A percentile compares a stretch with the other conserved stretches of the same genome.
Evolutionary conservation across 345 rosid species (phyloP).

Genomic region (Viola odorata): DNA sequence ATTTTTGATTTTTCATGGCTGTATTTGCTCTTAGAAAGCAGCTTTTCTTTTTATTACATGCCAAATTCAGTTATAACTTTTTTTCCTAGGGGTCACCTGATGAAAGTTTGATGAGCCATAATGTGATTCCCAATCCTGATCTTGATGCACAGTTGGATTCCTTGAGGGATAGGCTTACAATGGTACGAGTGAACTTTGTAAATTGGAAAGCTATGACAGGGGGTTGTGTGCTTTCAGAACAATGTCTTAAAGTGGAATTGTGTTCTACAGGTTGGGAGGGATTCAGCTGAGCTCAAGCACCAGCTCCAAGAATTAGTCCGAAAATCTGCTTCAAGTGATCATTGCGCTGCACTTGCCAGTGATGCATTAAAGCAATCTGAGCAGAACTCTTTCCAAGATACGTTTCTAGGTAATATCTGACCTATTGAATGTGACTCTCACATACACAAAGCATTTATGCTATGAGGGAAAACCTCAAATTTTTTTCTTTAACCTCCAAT

Average conservation of each 20-base stretch:
- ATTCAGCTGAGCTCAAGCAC: constrained; percentile 47
- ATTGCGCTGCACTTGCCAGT: constrained; percentile 37
- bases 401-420: constrained; percentile 52
- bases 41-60: too few species aligned
- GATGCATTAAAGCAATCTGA: constrained; percentile 51
- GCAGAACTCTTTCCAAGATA: constrained; percentile 35
- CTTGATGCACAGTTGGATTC: constrained; percentile 61
- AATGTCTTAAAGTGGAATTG: constrained; percentile 4
- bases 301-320: constrained; percentile 59
- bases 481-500: too few species aligned
- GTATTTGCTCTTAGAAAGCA: too few species aligned
- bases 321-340: constrained; percentile 39
- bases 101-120: constrained; percentile 26
- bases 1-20: too few species aligned
- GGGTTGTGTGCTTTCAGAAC: background rate
- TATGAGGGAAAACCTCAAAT: too few species aligned
- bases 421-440: too few species aligned
- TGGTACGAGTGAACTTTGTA: constrained; percentile 35
- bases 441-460: too few species aligned
- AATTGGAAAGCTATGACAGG: background rate
- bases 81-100: constrained; percentile 23
- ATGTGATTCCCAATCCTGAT: constrained; percentile 37
- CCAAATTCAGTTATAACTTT: too few species aligned
- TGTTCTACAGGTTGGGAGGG: constrained; percentile 46
- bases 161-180: constrained; percentile 50